Evolutionary conservation across 345 rosid genomes (phyloP).

Genomic region (Iberis pinnata): DNA sequence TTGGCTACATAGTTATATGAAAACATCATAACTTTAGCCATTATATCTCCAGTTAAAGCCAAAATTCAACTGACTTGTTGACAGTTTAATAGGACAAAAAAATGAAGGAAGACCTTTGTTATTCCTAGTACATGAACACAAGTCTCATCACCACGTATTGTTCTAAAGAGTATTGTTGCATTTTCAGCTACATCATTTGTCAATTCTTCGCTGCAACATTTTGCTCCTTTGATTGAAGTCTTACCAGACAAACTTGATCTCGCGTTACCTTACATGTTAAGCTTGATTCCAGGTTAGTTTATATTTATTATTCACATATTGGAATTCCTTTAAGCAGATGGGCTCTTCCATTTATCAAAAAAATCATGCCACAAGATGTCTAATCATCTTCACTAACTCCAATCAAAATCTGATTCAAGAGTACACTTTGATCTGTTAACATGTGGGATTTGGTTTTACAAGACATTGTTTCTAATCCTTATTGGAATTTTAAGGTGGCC

Average conservation of each 20-base stretch:
- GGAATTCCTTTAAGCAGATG: background rate
- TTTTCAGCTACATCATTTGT: slow-evolving; percentile 68
- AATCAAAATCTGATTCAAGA: background rate
- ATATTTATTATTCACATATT: background rate
- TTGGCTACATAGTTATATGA: slow-evolving; percentile 14
- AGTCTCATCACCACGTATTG: slow-evolving; percentile 15
- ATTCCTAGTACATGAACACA: background rate
- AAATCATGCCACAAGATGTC: slow-evolving; percentile 1
- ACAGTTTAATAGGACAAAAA: background rate
- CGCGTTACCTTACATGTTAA: slow-evolving; percentile 17
- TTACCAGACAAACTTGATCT: slow-evolving; percentile 37
- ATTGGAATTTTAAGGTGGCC: slow-evolving; percentile 42
- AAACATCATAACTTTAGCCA: background rate
- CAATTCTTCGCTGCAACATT: slow-evolving; percentile 48
- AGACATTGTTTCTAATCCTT: slow-evolving; percentile 15
- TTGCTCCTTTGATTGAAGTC: slow-evolving; percentile 45
- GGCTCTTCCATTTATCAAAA: background rate
- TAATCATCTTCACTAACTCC: background rate
- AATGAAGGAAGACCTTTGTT: background rate
- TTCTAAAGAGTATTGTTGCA: slow-evolving; percentile 13
- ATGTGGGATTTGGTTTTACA: slow-evolving; percentile 13
- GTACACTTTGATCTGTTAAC: slow-evolving; percentile 9
- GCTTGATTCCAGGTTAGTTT: slow-evolving; percentile 30
- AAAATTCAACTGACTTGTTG: background rate
- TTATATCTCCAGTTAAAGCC: background rate